Conservation (phyloP, 768 basidiomycete genomes). For the Pulveroboletus sp. region DNA sequence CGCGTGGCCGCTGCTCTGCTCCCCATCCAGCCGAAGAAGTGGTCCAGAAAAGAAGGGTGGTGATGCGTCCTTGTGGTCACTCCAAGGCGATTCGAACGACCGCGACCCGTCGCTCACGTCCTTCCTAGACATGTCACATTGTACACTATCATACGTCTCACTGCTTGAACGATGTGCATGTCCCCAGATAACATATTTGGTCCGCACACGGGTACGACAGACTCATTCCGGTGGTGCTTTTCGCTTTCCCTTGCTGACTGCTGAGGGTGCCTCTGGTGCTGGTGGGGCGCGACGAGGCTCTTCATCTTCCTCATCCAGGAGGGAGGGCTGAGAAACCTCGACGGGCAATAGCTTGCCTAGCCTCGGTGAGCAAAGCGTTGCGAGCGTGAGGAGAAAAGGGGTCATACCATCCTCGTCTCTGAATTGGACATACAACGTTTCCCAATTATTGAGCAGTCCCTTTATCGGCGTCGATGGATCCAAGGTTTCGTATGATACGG, state of each 20-base stretch:
- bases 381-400: not conserved
- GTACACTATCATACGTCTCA: constrained; percentile 13
- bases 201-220: not conserved
- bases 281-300: constrained; percentile 28
- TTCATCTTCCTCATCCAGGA: constrained; percentile 61
- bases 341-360: constrained; percentile 59
- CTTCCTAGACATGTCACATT: not conserved
- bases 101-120: not conserved
- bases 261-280: constrained; percentile 22
- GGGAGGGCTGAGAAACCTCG: constrained; percentile 49
- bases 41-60: constrained; percentile 35
- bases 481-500: constrained; percentile 46
- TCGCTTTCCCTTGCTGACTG: constrained; percentile 54
- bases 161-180: constrained; percentile 9
- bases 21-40: constrained; percentile 52
- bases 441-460: constrained; percentile 57
- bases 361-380: not conserved
- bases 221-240: constrained; percentile 41
- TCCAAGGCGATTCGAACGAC: not conserved
- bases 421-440: constrained; percentile 63
- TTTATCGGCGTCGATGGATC: constrained; percentile 41
- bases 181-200: not conserved
- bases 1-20: constrained; percentile 89
- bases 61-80: not conserved
- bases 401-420: constrained; percentile 51